These are phyloP conservation scores for Leccinum angustisporum DNA, from an alignment of 1,284 basidiomycete species.

Conservation along the genomic window DNA sequence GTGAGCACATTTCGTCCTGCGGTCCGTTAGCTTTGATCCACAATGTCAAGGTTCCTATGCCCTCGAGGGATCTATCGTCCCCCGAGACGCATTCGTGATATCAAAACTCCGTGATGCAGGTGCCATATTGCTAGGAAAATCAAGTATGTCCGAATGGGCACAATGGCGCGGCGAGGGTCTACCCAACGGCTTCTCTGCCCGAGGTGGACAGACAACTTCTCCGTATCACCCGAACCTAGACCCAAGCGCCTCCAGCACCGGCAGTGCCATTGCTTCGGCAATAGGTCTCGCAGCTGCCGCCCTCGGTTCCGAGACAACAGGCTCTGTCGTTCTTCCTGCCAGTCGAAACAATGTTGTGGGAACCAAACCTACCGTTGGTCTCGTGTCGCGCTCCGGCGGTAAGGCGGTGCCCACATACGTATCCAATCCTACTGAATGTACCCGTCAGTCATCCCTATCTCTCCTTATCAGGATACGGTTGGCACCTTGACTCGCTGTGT, in stretches of 20 bases:
- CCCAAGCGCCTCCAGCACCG: conserved; percentile 52
- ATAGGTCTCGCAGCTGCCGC: conserved; percentile 50
- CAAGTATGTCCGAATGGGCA: conserved; percentile 51
- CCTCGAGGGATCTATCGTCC: conserved; percentile 57
- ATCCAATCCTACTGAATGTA: conserved; percentile 1
- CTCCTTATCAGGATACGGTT: conserved; percentile 49
- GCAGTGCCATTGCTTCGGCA: conserved; percentile 48
- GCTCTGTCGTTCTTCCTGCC: conserved; percentile 45
- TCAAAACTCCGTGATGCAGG: conserved; percentile 56
- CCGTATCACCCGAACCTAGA: conserved; percentile 51
- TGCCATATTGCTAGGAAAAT: conserved; percentile 54
- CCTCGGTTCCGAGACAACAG: conserved; percentile 56
- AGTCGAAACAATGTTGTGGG: conserved; percentile 47
- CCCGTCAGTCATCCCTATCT: conserved; percentile 48
- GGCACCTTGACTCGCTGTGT: conserved; percentile 49
- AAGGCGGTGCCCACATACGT: conserved; percentile 1
- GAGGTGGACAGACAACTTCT: conserved; percentile 50
- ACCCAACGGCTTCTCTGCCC: conserved; percentile 50
- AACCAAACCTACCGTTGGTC: conserved; percentile 37
- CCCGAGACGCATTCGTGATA: conserved; percentile 63
- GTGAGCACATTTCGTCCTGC: conserved; percentile 8
- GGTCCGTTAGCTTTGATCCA: not conserved
- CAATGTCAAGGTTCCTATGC: conserved; percentile 48
- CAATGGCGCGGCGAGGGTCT: conserved; percentile 43
- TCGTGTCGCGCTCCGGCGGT: conserved; percentile 54